These are phyloP conservation scores for Huntiella abstrusa DNA, from an alignment of 2,329 filamentous ascomycete species.

Conservation along the genomic window DNA sequence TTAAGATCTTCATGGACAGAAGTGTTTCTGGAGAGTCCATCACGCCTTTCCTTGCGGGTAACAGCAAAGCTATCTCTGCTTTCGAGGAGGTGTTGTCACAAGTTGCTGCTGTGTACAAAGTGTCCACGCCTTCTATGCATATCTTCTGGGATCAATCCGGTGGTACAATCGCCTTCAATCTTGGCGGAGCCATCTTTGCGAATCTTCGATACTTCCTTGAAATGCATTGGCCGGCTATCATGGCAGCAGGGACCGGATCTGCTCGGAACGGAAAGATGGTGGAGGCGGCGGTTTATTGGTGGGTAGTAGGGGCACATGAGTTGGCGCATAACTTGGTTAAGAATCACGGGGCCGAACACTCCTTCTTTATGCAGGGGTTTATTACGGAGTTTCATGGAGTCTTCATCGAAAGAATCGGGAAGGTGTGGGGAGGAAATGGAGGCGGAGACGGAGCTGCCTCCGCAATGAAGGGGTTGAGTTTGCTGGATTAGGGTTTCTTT, in stretches of 20 bases:
- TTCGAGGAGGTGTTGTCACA: constrained; percentile 56
- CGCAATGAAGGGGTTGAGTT: too few relatives aligned
- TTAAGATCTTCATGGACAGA: constrained; percentile 54
- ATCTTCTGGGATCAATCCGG: constrained; percentile 72
- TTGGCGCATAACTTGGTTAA: constrained; percentile 80
- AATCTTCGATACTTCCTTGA: constrained; percentile 77
- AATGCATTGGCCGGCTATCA: constrained; percentile 42
- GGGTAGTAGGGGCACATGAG: constrained; percentile 88
- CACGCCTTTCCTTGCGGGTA: constrained; percentile 38
- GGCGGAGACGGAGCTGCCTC: too few relatives aligned
- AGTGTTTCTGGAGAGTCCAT: constrained; percentile 21
- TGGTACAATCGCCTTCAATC: constrained; percentile 83
- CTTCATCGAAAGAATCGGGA: constrained; percentile 38
- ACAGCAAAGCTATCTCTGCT: constrained; percentile 42
- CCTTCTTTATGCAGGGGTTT: constrained; percentile 71
- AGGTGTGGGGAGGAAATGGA: background rate
- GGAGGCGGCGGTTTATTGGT: constrained; percentile 74
- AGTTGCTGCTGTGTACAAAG: constrained; percentile 51
- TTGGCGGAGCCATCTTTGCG: constrained; percentile 73
- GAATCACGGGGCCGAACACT: constrained; percentile 60
- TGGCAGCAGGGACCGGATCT: constrained; percentile 17
- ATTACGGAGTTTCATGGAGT: constrained; percentile 58
- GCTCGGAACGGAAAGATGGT: constrained; percentile 2
- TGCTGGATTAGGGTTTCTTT: too few relatives aligned
- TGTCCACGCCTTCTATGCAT: constrained; percentile 52